Conservation (phyloP, 192 early-diverging fungal genomes). For the Backusella psychrophila region DNA sequence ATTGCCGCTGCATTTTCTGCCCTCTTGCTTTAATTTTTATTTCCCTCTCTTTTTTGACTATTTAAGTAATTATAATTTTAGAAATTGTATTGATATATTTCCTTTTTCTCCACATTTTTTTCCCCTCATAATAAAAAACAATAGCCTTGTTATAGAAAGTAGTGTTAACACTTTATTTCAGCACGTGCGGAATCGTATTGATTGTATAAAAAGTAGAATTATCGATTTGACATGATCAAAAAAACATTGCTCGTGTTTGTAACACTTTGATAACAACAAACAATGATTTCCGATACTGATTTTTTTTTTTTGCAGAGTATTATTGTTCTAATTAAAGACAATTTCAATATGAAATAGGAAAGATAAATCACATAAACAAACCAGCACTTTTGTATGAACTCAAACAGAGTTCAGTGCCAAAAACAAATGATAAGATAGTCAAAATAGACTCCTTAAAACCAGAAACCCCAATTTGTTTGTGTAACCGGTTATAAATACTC, state of each 20-base stretch:
- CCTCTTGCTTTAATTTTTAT: neutral
- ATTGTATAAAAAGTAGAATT: neutral
- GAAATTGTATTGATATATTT: slow-evolving; percentile 3
- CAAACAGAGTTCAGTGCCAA: too few relatives aligned
- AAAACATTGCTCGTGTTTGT: neutral
- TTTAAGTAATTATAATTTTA: neutral
- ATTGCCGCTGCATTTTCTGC: neutral
- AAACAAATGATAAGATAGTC: too few relatives aligned
- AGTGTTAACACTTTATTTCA: neutral
- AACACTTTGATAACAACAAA: neutral
- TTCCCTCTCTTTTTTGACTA: neutral
- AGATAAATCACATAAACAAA: too few relatives aligned
- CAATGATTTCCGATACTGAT: too few relatives aligned
- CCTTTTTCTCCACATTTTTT: neutral
- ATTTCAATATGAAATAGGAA: too few relatives aligned
- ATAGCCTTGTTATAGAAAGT: neutral
- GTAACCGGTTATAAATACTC: too few relatives aligned
- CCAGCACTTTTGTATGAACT: too few relatives aligned
- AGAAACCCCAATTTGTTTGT: too few relatives aligned
- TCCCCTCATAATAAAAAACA: neutral
- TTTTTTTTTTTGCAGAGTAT: too few relatives aligned
- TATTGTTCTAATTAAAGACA: too few relatives aligned
- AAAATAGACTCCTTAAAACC: too few relatives aligned
- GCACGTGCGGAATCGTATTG: neutral
- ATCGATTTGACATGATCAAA: neutral